These are phyloP conservation scores for Metarhizium sp. DNA, from an alignment of 2,329 filamentous ascomycete species.

Conservation along the genomic window DNA sequence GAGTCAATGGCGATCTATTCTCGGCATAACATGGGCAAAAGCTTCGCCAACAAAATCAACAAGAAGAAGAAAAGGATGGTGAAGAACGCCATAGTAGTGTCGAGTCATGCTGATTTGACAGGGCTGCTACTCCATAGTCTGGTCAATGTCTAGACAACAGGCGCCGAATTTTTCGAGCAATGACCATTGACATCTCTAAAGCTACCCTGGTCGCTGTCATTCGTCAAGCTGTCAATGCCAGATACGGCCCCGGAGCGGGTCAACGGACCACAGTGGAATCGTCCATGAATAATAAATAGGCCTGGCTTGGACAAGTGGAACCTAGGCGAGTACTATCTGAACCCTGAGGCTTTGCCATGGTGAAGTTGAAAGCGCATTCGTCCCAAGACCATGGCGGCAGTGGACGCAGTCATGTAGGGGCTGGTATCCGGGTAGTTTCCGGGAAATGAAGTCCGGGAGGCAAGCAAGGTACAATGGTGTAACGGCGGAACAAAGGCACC, in stretches of 20 bases:
- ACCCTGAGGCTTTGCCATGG: background rate
- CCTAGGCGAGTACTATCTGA: background rate
- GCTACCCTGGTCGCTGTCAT: background rate
- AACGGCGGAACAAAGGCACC: background rate
- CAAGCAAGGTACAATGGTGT: background rate
- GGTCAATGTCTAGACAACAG: background rate
- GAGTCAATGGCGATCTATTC: background rate
- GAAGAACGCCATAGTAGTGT: background rate
- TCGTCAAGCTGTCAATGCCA: background rate
- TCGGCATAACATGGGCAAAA: background rate
- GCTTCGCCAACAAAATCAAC: background rate
- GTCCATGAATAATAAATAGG: background rate
- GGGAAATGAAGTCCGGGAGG: slow-evolving; percentile 3
- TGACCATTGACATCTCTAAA: background rate
- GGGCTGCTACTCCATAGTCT: background rate
- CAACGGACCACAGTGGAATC: background rate
- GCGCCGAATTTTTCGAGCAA: too few species aligned
- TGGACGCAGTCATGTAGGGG: background rate
- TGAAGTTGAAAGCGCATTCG: background rate
- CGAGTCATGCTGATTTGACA: background rate
- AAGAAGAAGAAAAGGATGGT: too few species aligned
- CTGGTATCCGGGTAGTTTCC: slow-evolving; percentile 5
- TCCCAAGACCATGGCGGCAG: background rate
- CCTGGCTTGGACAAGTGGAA: background rate
- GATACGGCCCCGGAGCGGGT: background rate